Conservation (phyloP, 768 basidiomycete genomes). For the Trametes elegans region DNA sequence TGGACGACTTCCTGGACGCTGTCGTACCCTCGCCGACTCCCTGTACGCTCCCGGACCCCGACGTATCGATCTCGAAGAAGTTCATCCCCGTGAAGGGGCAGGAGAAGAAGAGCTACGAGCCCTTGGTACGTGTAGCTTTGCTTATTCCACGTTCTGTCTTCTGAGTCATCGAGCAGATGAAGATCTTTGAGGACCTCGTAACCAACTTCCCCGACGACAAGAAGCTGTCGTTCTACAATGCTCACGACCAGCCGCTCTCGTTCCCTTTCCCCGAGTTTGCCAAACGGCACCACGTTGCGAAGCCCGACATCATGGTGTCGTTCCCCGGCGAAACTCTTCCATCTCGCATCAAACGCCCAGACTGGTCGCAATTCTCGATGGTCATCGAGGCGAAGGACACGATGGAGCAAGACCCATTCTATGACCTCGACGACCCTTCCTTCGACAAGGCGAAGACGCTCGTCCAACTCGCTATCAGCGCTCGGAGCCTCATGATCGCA, state of each 20-base stretch:
- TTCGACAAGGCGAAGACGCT: neutral
- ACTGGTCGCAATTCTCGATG: slow-evolving; percentile 3
- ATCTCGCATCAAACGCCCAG: neutral
- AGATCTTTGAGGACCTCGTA: neutral
- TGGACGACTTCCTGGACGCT: no score
- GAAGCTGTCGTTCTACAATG: slow-evolving; percentile 2
- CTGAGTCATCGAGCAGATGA: no score
- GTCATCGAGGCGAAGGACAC: slow-evolving; percentile 6
- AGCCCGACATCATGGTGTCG: neutral
- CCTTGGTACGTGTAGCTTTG: no score
- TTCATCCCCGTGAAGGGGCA: no score
- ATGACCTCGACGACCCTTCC: neutral
- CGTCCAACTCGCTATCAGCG: slow-evolving; percentile 2
- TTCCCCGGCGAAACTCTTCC: neutral
- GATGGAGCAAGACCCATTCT: neutral
- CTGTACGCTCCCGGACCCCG: no score
- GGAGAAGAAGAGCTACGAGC: no score
- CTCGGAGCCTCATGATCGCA: slow-evolving; percentile 5
- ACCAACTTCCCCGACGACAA: neutral
- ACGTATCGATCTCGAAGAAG: no score
- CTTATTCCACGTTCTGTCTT: no score
- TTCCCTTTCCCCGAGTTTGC: slow-evolving; percentile 15
- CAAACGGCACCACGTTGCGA: neutral
- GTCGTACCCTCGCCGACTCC: no score
- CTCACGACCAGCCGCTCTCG: neutral